Percentiles rank a stretch among this genome's conserved stretches.
These are phyloP conservation scores for Celoporthe dispersa DNA, from an alignment of 2,329 filamentous ascomycete species.

Conservation along the genomic window DNA sequence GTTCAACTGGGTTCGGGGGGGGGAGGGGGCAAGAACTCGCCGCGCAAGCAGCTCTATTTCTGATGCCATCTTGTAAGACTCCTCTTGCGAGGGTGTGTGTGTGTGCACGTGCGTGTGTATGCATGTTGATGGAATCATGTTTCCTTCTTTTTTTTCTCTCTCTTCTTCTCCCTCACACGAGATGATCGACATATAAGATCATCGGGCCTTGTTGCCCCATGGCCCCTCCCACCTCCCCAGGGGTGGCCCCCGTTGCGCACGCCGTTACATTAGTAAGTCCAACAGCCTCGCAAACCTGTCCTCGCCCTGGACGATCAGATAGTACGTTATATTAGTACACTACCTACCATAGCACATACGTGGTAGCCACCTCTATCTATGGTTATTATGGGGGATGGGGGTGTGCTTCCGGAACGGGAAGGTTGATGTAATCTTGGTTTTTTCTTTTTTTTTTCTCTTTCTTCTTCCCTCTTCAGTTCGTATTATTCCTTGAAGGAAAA, in stretches of 20 bases:
- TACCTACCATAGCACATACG: too few species aligned
- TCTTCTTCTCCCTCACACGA: neutral
- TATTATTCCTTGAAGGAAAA: neutral
- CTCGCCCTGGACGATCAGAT: neutral
- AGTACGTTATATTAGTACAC: neutral
- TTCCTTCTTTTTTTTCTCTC: neutral
- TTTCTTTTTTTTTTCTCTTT: neutral
- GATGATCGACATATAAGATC: slow-evolving; percentile 18
- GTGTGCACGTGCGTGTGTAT: neutral
- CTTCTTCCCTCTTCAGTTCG: neutral
- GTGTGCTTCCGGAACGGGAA: slow-evolving; percentile 11
- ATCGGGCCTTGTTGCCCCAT: slow-evolving; percentile 1
- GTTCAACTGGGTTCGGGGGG: neutral
- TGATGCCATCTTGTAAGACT: neutral
- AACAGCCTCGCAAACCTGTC: slow-evolving; percentile 7
- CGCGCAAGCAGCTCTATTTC: too few species aligned
- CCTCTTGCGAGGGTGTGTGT: neutral
- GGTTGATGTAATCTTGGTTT: neutral
- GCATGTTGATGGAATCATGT: neutral
- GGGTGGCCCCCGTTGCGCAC: neutral
- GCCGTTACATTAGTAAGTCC: slow-evolving; percentile 4
- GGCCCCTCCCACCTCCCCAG: neutral
- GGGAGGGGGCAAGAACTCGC: too few species aligned
- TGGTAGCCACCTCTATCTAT: too few species aligned
- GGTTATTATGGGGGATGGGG: neutral